Evolutionary conservation across 129 eudicot genomes (phyloP), one percentile per base, ranked within the genome.

Genomic region (Deinandra increscens): DNA sequence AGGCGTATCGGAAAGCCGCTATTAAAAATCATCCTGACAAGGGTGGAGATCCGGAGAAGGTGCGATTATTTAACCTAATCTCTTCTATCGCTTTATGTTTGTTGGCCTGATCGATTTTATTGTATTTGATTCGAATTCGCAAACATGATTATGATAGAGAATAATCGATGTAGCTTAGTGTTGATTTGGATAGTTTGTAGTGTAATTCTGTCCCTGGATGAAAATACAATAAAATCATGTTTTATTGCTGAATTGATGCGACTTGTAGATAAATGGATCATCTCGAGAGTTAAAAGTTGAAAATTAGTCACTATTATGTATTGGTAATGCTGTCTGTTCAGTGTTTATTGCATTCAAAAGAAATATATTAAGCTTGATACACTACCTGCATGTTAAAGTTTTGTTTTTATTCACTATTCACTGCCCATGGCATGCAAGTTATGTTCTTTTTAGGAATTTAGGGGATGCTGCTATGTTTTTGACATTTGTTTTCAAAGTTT

Each of bases 11-110:
- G 38, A 89, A 89, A 64, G 88, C 96, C 0, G 96, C 96, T 18
- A 89, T 89, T 38, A 86, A 84, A 69, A 86, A 89, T 55, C 96
- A 86, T 62, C 97, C 88, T 14, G 96, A 86, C 54, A 84, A 83
- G 72, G 88, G 96, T 15, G 94, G 94, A 62, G 96, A 88, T 48
- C 91, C 96, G 22, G 96, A 88, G 79, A 88, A 88, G 91, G 96
- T 88, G 58, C n/a, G 3, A 17, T 39, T 31, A 5, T n/a, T 15
- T 9, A 60, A 71, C 41, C 68, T 43, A 42, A 11, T 12, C n/a
- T 31, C 3, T n/a, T 44, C 29, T 8, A 56, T 23, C 48, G 13
- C 17, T 1, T 22, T 22, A 19, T 37, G 36, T 54, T 9, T 34
- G 9, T 37, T 50, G 2, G 45, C 2, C 14, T 53, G 2, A 51